Conservation (phyloP, 2,329 filamentous ascomycete genomes). For the Alternaria tenuissima region DNA sequence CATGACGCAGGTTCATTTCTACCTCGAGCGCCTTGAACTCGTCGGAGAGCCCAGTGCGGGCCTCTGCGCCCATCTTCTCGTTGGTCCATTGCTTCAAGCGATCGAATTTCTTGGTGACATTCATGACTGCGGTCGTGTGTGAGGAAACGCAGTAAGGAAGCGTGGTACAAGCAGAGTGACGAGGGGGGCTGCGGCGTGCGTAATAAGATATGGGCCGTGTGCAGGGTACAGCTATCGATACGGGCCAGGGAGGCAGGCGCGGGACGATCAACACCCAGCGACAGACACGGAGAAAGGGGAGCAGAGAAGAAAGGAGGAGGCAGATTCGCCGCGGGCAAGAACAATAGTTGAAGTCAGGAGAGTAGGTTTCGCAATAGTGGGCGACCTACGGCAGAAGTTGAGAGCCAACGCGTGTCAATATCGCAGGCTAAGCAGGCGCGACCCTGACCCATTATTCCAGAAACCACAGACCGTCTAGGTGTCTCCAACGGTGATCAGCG, state of each 20-base stretch:
- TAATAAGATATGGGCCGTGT: conserved; percentile 26
- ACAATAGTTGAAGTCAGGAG: neutral
- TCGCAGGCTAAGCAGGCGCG: conserved; percentile 8
- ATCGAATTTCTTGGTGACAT: conserved; percentile 87
- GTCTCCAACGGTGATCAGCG: conserved; percentile 14
- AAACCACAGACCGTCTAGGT: conserved; percentile 7
- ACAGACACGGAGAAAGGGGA: neutral
- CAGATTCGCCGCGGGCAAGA: neutral
- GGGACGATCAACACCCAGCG: conserved; percentile 12
- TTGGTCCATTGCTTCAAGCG: conserved; percentile 98
- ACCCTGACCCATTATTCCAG: conserved; percentile 20
- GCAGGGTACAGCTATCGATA: conserved; percentile 29
- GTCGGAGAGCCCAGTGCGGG: conserved; percentile 85
- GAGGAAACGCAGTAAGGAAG: conserved; percentile 4
- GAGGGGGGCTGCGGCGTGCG: conserved; percentile 20
- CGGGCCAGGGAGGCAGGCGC: conserved; percentile 24
- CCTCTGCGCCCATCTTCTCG: conserved; percentile 92
- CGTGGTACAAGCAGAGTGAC: conserved; percentile 13
- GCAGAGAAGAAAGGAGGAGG: neutral
- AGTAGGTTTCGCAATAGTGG: conserved; percentile 12
- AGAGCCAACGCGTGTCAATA: conserved; percentile 19
- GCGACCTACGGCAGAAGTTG: conserved; percentile 4
- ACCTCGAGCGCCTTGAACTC: conserved; percentile 90
- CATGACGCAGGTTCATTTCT: conserved; percentile 88
- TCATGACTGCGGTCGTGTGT: conserved; percentile 54